Base-by-base conservation (phyloP, 2,329 filamentous ascomycete genomes). In the Xylariaceae sp. region DNA sequence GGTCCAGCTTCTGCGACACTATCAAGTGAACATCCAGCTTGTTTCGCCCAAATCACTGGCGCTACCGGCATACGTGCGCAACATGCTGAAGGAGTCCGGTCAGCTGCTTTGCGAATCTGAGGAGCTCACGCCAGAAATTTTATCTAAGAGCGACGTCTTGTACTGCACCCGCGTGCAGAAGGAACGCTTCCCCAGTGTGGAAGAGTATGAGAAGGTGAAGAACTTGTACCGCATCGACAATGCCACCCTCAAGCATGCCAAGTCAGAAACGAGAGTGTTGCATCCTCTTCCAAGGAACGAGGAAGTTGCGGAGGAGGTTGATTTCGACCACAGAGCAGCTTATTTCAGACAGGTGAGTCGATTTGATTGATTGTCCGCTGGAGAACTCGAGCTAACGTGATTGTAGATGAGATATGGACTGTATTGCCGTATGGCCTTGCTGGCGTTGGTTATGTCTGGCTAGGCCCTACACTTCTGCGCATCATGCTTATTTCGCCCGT, bases 81-180 rank as follows among this genome's bases (percentile, higher is more conserved):
- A 87, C 45, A 74, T 83, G 52, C 79, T 97, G 34, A 70, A 82
- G 44, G 65, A 68, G 17, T 86, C 87, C 4, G 88, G 87, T 13
- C 87, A 95, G 68, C 76, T 96, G 12, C 71, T 86, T 33, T 69
- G 73, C 53, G 89, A 95, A 66, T 85, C 83, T 7, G 81, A 85
- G 58, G 77, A 81, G 52, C 75, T 98, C 45, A 96, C 89, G 0
- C 81, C 87, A 0, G 89, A 96, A 64, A 89, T 97, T 37, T 71
- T 98, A 42, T 85, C 85, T 15, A 78, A 79, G 52, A 91, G 85
- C 44, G 93, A 98, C 56, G 91, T 98, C 4, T 75, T 98, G 34
- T 98, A 98, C 76, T 96, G 89, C 72, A 98, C 93, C 1, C 83
- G 93, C 13, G 87, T 98, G 53, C 93, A 98, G 69, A 93, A 93